Conservation (phyloP, 1,284 basidiomycete species). For the Ceratorhiza oryzae-sativae region DNA sequence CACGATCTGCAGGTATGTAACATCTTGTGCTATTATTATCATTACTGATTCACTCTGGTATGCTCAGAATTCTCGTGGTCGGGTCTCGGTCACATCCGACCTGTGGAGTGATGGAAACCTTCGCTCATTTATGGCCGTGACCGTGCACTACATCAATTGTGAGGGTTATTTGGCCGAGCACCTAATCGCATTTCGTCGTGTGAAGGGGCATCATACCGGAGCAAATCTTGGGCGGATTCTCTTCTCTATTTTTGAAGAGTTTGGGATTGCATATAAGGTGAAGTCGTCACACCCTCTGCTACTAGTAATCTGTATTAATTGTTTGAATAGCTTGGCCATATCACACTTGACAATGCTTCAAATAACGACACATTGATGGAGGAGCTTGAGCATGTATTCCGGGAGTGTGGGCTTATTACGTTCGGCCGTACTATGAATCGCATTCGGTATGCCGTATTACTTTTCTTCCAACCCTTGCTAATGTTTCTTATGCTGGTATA, state of each 20-base stretch:
- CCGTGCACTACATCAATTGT: constrained; percentile 28
- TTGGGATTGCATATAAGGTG: constrained; percentile 21
- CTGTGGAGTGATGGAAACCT: constrained; percentile 33
- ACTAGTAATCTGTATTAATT: too few species aligned
- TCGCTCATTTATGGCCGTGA: constrained; percentile 32
- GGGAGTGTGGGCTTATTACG: background rate
- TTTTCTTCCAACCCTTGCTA: background rate
- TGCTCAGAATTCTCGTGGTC: constrained; percentile 27
- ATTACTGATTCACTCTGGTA: background rate
- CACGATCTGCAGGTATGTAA: background rate
- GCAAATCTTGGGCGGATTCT: constrained; percentile 6
- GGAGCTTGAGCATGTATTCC: constrained; percentile 11
- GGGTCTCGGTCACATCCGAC: constrained; percentile 37
- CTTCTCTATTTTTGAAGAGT: constrained; percentile 3
- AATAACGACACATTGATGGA: constrained; percentile 35
- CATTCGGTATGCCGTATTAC: background rate
- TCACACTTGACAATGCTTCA: constrained; percentile 37
- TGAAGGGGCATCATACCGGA: constrained; percentile 24
- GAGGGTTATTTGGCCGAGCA: constrained; percentile 12
- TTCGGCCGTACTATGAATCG: constrained; percentile 7
- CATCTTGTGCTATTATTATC: too few species aligned
- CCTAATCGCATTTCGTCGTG: constrained; percentile 28
- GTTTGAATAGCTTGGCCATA: constrained; percentile 16
- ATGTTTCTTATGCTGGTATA: background rate
- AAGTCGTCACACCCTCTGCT: background rate